Conservation (phyloP, 225 moss, liverwort and hornwort species). For the Marchantia polymorpha region DNA sequence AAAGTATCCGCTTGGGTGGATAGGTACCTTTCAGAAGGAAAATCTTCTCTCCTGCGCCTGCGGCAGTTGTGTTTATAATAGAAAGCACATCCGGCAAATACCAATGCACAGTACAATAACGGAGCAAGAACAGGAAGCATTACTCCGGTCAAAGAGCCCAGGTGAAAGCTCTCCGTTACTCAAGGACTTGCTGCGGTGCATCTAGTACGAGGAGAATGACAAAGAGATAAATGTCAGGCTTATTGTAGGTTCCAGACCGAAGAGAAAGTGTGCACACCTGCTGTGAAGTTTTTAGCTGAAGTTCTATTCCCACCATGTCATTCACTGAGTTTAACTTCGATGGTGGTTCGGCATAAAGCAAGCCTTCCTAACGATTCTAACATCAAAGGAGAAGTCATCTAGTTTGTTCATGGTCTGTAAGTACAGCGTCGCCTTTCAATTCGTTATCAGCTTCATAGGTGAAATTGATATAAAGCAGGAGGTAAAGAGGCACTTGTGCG, state of each 20-base stretch:
- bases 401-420: too few species aligned
- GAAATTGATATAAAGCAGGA: too few species aligned
- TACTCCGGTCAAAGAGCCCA: not conserved
- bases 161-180: not conserved
- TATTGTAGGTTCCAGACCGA: too few species aligned
- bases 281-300: not conserved
- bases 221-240: not conserved
- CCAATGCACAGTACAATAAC: constrained; percentile 31
- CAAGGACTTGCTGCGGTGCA: not conserved
- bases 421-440: too few species aligned
- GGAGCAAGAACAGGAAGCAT: constrained; percentile 22
- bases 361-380: not conserved
- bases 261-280: not conserved
- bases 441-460: too few species aligned
- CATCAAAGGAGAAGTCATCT: not conserved
- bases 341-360: not conserved
- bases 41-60: constrained; percentile 23
- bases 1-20: not conserved
- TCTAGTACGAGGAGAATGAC: not conserved
- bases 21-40: not conserved
- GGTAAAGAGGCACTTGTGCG: too few species aligned
- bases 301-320: not conserved
- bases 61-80: constrained; percentile 34
- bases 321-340: not conserved
- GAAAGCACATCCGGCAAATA: constrained; percentile 31